A percentile compares a stretch with the other conserved stretches of the same genome.
These are phyloP conservation scores for Neofusicoccum parvum DNA, from an alignment of 2,329 filamentous ascomycete species.

Conservation along the genomic window DNA sequence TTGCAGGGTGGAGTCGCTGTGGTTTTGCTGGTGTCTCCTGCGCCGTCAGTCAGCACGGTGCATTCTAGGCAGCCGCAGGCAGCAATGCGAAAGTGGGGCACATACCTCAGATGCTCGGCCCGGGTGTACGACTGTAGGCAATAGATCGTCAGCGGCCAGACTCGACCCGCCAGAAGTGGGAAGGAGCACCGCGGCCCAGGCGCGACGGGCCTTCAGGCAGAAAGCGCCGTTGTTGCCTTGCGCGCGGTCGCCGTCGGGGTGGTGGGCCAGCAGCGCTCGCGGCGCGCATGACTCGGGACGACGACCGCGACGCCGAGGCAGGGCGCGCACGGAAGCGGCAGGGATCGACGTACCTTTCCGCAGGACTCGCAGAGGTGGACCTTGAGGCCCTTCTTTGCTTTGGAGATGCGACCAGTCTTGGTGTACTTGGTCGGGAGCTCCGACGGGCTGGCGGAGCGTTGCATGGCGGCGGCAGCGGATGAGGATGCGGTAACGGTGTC, in stretches of 20 bases:
- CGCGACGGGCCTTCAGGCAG: neutral
- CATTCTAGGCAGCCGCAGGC: neutral
- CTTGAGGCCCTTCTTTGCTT: constrained; percentile 50
- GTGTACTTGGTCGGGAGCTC: constrained; percentile 40
- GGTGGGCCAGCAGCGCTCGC: neutral
- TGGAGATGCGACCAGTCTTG: constrained; percentile 50
- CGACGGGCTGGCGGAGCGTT: constrained; percentile 36
- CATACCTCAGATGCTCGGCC: constrained; percentile 50
- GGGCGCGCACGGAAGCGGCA: neutral
- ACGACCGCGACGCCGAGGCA: neutral
- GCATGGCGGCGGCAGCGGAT: constrained; percentile 28
- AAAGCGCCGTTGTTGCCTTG: neutral
- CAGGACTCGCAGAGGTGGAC: constrained; percentile 50
- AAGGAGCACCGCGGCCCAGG: neutral
- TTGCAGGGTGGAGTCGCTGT: constrained; percentile 43
- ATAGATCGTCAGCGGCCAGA: constrained; percentile 1
- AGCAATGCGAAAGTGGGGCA: constrained; percentile 1
- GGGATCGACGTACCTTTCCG: constrained; percentile 44
- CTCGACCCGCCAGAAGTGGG: neutral
- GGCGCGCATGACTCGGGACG: constrained; percentile 5
- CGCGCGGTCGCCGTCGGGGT: neutral
- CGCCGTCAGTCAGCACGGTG: neutral
- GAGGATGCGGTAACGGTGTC: constrained; percentile 24
- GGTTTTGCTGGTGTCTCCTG: constrained; percentile 52
- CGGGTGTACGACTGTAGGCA: constrained; percentile 47